phyloP scores from a whole-genome alignment of 495 filamentous ascomycete species.

The Penicillium salamii region DNA sequence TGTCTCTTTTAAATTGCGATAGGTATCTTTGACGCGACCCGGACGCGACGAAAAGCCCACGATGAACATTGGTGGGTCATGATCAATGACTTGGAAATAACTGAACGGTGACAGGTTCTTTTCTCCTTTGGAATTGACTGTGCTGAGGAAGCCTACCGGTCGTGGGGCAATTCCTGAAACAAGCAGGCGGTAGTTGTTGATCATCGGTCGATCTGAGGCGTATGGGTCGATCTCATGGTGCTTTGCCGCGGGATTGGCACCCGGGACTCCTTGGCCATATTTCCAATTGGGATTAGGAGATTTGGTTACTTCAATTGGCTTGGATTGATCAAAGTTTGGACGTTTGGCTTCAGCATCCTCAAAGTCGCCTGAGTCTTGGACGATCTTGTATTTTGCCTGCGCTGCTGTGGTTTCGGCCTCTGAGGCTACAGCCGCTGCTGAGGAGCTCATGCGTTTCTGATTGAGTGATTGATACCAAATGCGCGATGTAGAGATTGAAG shows the following conservation, averaged over 20 bases:
- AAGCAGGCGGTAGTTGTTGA: conserved; percentile 83
- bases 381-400: conserved; percentile 26
- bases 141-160: conserved; percentile 61
- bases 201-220: conserved; percentile 55
- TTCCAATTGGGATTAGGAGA: conserved; percentile 70
- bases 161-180: conserved; percentile 80
- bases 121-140: conserved; percentile 46
- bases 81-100: conserved; percentile 75
- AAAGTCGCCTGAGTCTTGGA: conserved; percentile 54
- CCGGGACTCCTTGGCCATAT: conserved; percentile 66
- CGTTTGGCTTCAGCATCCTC: conserved; percentile 64
- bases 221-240: conserved; percentile 82
- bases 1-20: conserved; percentile 63
- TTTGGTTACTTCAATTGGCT: conserved; percentile 60
- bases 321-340: conserved; percentile 52
- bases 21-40: conserved; percentile 64
- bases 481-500: not conserved
- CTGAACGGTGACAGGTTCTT: conserved; percentile 80
- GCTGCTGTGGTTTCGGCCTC: conserved; percentile 2
- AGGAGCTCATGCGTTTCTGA: conserved; percentile 14
- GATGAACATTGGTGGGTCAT: conserved; percentile 83
- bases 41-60: conserved; percentile 63
- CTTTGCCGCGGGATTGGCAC: conserved; percentile 43
- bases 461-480: not conserved
- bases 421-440: conserved; percentile 9